These are phyloP conservation scores for Apostasia ramifera DNA, from an alignment of 106 monocot species.

Conservation along the genomic window DNA sequence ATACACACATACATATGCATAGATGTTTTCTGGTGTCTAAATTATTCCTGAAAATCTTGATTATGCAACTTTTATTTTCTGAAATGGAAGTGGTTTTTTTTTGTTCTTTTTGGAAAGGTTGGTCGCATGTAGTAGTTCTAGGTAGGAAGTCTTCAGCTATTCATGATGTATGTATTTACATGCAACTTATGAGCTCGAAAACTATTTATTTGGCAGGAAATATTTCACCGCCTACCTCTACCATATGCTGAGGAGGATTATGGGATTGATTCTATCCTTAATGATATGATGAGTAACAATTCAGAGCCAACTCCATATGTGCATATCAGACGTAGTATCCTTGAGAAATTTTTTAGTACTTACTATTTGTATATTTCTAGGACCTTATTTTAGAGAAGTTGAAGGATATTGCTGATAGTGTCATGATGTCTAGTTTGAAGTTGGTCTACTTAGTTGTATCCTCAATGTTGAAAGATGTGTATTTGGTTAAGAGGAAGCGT, in stretches of 20 bases:
- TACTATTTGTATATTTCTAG: background rate
- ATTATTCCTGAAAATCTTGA: too few species aligned
- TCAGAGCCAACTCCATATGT: conserved; percentile 68
- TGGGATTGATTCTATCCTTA: conserved; percentile 41
- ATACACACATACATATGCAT: too few species aligned
- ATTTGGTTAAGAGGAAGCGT: conserved; percentile 79
- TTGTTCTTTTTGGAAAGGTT: background rate
- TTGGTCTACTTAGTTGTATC: background rate
- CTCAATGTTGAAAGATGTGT: conserved; percentile 42
- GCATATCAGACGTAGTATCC: conserved; percentile 97
- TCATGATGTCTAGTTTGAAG: conserved; percentile 10
- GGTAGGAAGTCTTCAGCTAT: background rate
- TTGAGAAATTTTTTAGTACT: conserved; percentile 2
- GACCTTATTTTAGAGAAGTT: background rate
- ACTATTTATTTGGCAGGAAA: conserved; percentile 52
- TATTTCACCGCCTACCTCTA: conserved; percentile 67
- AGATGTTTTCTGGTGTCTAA: too few species aligned
- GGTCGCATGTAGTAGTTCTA: background rate
- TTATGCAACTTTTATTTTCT: background rate
- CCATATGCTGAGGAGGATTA: conserved; percentile 79
- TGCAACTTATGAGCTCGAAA: conserved; percentile 8
- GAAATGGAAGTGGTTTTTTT: background rate
- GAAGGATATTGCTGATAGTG: background rate
- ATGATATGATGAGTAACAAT: conserved; percentile 38
- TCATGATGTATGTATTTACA: background rate